phyloP scores from a whole-genome alignment of 176 grass and related monocot genomes.

The Oryza nivara region DNA sequence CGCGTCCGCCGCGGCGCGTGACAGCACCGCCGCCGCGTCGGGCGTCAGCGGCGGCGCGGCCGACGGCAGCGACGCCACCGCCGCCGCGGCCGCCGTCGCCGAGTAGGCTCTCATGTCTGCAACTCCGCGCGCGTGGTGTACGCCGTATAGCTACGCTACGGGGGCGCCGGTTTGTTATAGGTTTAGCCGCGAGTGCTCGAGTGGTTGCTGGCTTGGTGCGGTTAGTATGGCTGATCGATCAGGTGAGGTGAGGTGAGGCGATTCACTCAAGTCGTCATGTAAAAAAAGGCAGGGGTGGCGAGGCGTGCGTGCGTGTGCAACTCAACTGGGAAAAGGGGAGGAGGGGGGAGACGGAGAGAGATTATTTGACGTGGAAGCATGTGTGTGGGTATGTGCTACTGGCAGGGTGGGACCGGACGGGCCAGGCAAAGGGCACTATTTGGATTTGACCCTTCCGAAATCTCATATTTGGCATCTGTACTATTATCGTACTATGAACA shows the following conservation, averaged over 20 bases:
- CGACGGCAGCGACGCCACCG: constrained; percentile 47
- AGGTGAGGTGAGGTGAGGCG: neutral
- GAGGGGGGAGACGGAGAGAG: constrained; percentile 1
- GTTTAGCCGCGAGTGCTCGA: neutral
- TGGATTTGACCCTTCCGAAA: constrained; percentile 1
- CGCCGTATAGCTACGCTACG: neutral
- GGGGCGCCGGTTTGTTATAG: constrained; percentile 37
- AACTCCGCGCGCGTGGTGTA: neutral
- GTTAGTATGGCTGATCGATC: constrained; percentile 32
- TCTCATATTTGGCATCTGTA: neutral
- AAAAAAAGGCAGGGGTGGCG: neutral
- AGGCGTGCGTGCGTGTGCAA: constrained; percentile 40
- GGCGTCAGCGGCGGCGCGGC: constrained; percentile 62
- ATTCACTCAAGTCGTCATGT: neutral
- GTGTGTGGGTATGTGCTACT: constrained; percentile 39
- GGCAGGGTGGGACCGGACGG: constrained; percentile 5
- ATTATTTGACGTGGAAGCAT: constrained; percentile 49
- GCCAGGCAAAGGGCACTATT: neutral
- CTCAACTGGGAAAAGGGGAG: constrained; percentile 40
- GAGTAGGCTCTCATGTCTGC: constrained; percentile 58
- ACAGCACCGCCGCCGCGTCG: constrained; percentile 66
- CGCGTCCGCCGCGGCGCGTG: constrained; percentile 58
- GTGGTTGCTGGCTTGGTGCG: constrained; percentile 6
- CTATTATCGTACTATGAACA: neutral
- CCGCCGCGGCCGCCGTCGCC: constrained; percentile 2